These are phyloP conservation scores for Rickenella mellea DNA, from an alignment of 768 basidiomycete genomes.

Conservation along the genomic window DNA sequence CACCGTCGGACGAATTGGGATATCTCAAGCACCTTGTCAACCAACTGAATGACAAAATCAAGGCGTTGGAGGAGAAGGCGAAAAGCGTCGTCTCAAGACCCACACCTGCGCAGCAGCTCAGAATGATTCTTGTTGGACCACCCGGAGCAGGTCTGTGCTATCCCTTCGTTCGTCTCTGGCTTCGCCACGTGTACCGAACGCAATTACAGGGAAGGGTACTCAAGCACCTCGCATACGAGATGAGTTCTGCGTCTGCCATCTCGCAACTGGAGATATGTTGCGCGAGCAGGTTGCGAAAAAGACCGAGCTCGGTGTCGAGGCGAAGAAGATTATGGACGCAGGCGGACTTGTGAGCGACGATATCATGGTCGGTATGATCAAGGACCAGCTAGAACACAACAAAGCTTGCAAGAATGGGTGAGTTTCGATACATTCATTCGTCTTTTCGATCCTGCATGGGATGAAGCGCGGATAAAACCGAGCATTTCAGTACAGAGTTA, in stretches of 20 bases:
- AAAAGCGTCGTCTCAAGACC: conserved; percentile 36
- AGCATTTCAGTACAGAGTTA: neutral
- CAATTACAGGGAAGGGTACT: conserved; percentile 81
- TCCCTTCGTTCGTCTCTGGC: neutral
- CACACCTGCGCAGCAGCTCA: conserved; percentile 69
- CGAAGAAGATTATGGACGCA: conserved; percentile 96
- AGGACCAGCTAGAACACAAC: conserved; percentile 91
- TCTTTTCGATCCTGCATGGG: neutral
- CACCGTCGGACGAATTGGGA: conserved; percentile 71
- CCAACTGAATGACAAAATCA: conserved; percentile 88
- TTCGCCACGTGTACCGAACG: neutral
- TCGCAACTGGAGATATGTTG: conserved; percentile 98
- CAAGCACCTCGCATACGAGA: conserved; percentile 91
- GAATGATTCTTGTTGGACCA: conserved; percentile 91
- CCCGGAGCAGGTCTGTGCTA: conserved; percentile 81
- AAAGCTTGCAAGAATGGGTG: conserved; percentile 91
- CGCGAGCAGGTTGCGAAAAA: conserved; percentile 85
- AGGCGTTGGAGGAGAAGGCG: conserved; percentile 59
- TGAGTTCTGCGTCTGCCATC: conserved; percentile 93
- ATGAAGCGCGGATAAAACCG: neutral
- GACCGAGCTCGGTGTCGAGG: conserved; percentile 80
- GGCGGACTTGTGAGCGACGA: conserved; percentile 95
- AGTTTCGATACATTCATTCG: conserved; percentile 21
- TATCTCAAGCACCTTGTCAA: conserved; percentile 89
- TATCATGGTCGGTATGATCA: conserved; percentile 97